Conservation (phyloP, 2,329 filamentous ascomycete genomes). For the Cladosporium sp. region DNA sequence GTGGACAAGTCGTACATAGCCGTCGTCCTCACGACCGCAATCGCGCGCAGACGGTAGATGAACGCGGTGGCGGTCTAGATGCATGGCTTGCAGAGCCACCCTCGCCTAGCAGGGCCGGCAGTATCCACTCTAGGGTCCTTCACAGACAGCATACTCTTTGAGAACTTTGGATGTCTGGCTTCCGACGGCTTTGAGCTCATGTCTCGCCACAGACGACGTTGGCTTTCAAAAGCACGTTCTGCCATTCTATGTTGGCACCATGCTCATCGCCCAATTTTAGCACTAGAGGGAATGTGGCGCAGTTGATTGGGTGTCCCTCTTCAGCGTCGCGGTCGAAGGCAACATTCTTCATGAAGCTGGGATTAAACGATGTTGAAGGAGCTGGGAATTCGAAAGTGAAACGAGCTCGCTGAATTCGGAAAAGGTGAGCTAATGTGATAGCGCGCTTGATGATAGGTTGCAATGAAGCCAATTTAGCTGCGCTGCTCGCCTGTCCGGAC, state of each 20-base stretch:
- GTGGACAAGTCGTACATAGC: constrained; percentile 24
- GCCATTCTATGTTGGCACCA: constrained; percentile 60
- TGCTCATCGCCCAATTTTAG: constrained; percentile 66
- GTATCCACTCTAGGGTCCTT: constrained; percentile 8
- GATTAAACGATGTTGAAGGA: constrained; percentile 50
- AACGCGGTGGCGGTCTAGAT: constrained; percentile 16
- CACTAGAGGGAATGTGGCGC: constrained; percentile 65
- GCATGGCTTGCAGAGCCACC: constrained; percentile 18
- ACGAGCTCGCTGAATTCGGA: constrained; percentile 33
- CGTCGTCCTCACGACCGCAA: constrained; percentile 23
- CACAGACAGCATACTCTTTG: constrained; percentile 28
- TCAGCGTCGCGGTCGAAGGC: constrained; percentile 59
- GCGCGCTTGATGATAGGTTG: constrained; percentile 31
- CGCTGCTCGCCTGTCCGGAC: constrained; percentile 28
- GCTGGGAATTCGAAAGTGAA: constrained; percentile 35
- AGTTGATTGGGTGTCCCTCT: constrained; percentile 55
- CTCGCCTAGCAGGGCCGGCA: neutral
- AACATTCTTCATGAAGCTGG: constrained; percentile 65
- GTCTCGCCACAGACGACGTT: constrained; percentile 56
- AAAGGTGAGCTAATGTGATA: constrained; percentile 33
- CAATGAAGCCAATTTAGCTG: constrained; percentile 27
- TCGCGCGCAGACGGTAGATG: constrained; percentile 21
- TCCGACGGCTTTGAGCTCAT: neutral
- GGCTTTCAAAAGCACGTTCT: constrained; percentile 66
- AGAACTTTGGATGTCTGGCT: neutral